These are phyloP conservation scores for Phytophthora pisi DNA, from an alignment of 352 stramenopile genomes.

Conservation along the genomic window DNA sequence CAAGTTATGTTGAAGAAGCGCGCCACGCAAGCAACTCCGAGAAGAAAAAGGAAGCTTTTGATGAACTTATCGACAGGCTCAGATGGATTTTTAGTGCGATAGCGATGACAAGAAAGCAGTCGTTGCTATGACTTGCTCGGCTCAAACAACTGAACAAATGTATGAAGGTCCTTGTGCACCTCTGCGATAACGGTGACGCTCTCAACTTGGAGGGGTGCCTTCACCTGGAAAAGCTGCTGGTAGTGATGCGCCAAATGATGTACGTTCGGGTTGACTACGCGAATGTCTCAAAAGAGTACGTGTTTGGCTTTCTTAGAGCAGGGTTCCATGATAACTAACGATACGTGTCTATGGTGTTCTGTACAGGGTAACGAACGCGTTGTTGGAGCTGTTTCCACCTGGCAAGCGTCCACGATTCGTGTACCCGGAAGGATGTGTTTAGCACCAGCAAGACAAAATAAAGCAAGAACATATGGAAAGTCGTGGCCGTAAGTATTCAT, in stretches of 20 bases:
- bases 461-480: too few relatives aligned
- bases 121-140: slow-evolving; percentile 8
- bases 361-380: slow-evolving; percentile 8
- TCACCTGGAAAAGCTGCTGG: slow-evolving; percentile 26
- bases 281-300: slow-evolving; percentile 19
- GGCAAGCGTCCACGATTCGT: slow-evolving; percentile 13
- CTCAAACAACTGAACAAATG: slow-evolving; percentile 23
- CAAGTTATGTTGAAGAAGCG: slow-evolving; percentile 8
- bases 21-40: neutral
- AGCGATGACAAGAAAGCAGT: slow-evolving; percentile 14
- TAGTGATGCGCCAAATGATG: slow-evolving; percentile 23
- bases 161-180: slow-evolving; percentile 4
- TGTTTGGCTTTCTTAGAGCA: neutral
- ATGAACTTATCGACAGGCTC: slow-evolving; percentile 25
- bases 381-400: slow-evolving; percentile 18
- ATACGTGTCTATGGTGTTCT: neutral
- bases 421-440: slow-evolving; percentile 9
- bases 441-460: neutral
- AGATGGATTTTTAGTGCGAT: slow-evolving; percentile 23
- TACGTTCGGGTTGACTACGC: slow-evolving; percentile 23
- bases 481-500: too few relatives aligned
- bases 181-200: slow-evolving; percentile 17
- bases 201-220: slow-evolving; percentile 24
- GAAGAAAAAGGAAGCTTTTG: slow-evolving; percentile 14
- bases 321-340: slow-evolving; percentile 1